Evolutionary conservation across 108 stramenopile genomes (phyloP).

Genomic region (Skeletonema grethae): DNA sequence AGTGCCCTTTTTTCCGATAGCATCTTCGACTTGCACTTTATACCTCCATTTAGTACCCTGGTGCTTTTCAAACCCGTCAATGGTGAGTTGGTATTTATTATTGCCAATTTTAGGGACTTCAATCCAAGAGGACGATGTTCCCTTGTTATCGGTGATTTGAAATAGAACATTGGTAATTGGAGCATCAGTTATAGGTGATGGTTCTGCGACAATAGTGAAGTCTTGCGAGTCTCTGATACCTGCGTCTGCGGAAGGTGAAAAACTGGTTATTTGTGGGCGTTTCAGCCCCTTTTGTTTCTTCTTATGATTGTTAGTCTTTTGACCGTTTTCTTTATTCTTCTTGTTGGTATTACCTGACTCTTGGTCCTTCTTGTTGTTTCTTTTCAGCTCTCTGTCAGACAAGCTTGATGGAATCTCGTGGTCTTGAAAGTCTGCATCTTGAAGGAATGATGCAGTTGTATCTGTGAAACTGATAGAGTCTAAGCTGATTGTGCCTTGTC

Average conservation of each 20-base stretch:
- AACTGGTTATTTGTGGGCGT: not conserved
- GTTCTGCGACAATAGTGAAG: conserved; percentile 11
- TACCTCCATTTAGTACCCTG: conserved; percentile 27
- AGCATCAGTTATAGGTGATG: conserved; percentile 10
- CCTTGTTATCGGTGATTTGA: conserved; percentile 18
- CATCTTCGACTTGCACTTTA: conserved; percentile 22
- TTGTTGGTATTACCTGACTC: not conserved
- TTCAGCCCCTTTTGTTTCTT: conserved; percentile 7
- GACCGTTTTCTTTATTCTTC: conserved; percentile 7
- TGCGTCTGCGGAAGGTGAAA: not conserved
- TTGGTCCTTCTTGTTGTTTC: too few species aligned
- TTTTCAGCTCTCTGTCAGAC: not conserved
- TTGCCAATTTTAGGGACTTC: conserved; percentile 2
- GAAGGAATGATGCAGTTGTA: not conserved
- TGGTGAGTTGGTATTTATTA: conserved; percentile 28
- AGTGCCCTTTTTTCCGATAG: conserved; percentile 13
- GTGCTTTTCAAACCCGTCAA: conserved; percentile 32
- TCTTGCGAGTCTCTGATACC: conserved; percentile 13
- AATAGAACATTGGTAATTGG: conserved; percentile 11
- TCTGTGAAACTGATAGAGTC: not conserved
- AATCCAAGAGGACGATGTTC: conserved; percentile 13
- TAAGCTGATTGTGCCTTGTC: not conserved
- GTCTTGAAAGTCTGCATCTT: not conserved
- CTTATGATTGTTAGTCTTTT: conserved; percentile 9
- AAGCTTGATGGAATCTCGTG: not conserved